Evolutionary conservation across 352 stramenopile genomes (phyloP), one percentile per base, ranked within the genome.

Genomic region (Pelagophyceae sp.): DNA sequence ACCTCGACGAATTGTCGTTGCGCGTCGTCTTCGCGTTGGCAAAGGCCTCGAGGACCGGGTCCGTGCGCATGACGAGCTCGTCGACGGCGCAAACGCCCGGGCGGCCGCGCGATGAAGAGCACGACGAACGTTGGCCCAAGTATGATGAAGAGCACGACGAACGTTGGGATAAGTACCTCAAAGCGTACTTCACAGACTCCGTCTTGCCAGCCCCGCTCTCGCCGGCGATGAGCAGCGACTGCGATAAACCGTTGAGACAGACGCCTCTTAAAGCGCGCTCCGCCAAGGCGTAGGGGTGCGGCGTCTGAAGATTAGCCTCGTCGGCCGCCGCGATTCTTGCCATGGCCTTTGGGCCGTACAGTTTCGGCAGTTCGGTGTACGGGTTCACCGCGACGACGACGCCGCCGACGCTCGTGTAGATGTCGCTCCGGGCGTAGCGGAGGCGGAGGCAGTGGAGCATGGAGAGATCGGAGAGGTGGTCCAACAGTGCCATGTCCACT

Each of bases 31-130:
- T 91, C 32, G 94, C 94, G 77, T 98, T 98, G 74, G 94, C 94
- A 80, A 98, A 98, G 0, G 93, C 93, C 78, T 98, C 94, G 35
- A 98, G 86, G 76, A 98, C 95, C 35, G 94, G 94, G 91, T 93
- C 87, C 31, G 76, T 81, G 29, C 79, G 58, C 40, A 87, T 40
- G 35, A 82, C 29, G 6, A 64, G 33, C 19, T 76, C 51, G 72
- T 81, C 72, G 71, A 76, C 38, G 64, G 32, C 69, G 72, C 20
- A 3, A 3, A 31, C 50, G 50, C n/a, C n/a, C 54, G n/a, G 32
- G 63, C 50, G 5, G 54, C 32, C 6, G 72, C 54, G 71, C 3
- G 31, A 38, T 23, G 61, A n/a, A n/a, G n/a, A n/a, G n/a, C n/a
- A n/a, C n/a, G n/a, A n/a, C 72, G 76, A 94, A 89, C 38, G 87